Evolutionary conservation across 2,329 filamentous ascomycete species (phyloP).

Genomic region (Penicillium brevicompactum): DNA sequence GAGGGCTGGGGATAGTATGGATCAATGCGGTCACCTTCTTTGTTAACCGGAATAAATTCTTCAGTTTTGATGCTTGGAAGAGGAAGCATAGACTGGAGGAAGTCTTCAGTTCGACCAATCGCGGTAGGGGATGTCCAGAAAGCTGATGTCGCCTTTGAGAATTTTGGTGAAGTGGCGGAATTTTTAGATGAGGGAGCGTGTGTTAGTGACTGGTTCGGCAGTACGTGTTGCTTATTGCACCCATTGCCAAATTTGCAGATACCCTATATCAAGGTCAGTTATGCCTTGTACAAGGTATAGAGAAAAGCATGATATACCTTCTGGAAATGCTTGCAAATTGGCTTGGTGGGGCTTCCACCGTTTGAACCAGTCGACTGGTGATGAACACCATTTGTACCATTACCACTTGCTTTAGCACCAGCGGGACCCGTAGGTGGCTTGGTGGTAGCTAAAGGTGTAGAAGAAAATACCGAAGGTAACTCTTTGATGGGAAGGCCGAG

Average conservation of each 20-base stretch:
- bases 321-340: slow-evolving; percentile 36
- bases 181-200: slow-evolving; percentile 24
- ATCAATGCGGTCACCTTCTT: slow-evolving; percentile 51
- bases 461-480: slow-evolving; percentile 56
- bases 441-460: slow-evolving; percentile 33
- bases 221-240: slow-evolving; percentile 35
- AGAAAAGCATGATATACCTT: slow-evolving; percentile 24
- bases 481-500: slow-evolving; percentile 56
- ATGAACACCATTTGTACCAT: slow-evolving; percentile 5
- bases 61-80: slow-evolving; percentile 18
- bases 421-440: slow-evolving; percentile 9
- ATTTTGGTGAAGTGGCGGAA: slow-evolving; percentile 18
- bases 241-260: slow-evolving; percentile 34
- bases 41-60: slow-evolving; percentile 50
- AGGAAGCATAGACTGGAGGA: slow-evolving; percentile 24
- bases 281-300: too few relatives aligned
- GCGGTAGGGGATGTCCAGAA: slow-evolving; percentile 14
- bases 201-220: slow-evolving; percentile 23
- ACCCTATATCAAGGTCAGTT: slow-evolving; percentile 25
- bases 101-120: slow-evolving; percentile 22
- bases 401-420: neutral
- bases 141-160: neutral
- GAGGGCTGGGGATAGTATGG: slow-evolving; percentile 41
- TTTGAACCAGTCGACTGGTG: slow-evolving; percentile 3
- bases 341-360: slow-evolving; percentile 14